A percentile compares a stretch with the other conserved stretches of the same genome.
phyloP scores from a whole-genome alignment of 164 flowering plant genomes.

The Annona squamosa region DNA sequence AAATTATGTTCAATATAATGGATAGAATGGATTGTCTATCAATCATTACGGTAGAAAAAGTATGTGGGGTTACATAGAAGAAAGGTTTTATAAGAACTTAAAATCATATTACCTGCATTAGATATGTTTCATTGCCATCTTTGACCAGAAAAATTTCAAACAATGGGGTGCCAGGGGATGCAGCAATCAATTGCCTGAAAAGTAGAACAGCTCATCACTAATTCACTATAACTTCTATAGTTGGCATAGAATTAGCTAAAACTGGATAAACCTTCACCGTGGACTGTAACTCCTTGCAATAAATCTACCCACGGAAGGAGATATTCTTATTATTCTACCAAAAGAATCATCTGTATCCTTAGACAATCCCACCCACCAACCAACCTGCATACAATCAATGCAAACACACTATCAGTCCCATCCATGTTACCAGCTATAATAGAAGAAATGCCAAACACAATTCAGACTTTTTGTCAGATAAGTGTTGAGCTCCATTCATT shows the following conservation, averaged over 20 bases:
- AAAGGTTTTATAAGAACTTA: background rate
- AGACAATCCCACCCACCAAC: slow-evolving; percentile 96
- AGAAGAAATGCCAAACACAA: background rate
- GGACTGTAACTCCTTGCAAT: slow-evolving; percentile 81
- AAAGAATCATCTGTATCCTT: slow-evolving; percentile 78
- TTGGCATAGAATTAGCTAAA: slow-evolving; percentile 3
- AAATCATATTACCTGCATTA: slow-evolving; percentile 62
- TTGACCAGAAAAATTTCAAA: slow-evolving; percentile 88
- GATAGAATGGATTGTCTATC: too few species aligned
- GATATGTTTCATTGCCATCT: slow-evolving; percentile 50
- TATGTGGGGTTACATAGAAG: background rate
- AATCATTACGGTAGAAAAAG: too few species aligned
- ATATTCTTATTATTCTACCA: slow-evolving; percentile 68
- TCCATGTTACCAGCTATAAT: background rate
- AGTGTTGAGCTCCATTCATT: too few species aligned
- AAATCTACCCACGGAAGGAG: slow-evolving; percentile 87
- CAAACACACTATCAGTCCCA: background rate
- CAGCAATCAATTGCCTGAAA: slow-evolving; percentile 78
- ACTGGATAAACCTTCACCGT: slow-evolving; percentile 37
- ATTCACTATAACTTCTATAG: background rate
- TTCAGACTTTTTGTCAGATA: background rate
- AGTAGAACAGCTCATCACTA: slow-evolving; percentile 13
- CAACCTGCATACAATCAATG: slow-evolving; percentile 45
- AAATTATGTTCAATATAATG: too few species aligned
- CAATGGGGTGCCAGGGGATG: slow-evolving; percentile 79